Evolutionary conservation across 495 filamentous ascomycete species (phyloP), one percentile per base, ranked within the genome.

Genomic region (Neurospora sp.): DNA sequence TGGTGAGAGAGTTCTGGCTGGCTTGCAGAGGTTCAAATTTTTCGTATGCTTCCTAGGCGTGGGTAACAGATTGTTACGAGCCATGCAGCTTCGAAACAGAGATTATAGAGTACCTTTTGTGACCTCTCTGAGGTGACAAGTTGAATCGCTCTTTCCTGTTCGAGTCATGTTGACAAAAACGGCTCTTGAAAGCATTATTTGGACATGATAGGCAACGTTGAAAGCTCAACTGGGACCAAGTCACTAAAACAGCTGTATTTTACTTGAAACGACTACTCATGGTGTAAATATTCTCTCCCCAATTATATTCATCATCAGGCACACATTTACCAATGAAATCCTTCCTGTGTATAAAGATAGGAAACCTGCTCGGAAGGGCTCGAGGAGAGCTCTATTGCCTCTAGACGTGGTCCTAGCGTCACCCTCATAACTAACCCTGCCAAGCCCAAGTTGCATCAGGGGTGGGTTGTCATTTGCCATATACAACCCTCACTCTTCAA

Each of bases 1-100:
- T 74, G 22, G 74, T 79, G 39, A 71, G 79, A 44, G 78, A 78
- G 68, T 77, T 76, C 70, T 77, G 77, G 78, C 48, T 79, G 71
- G 73, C 74, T 40, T 74, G 73, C 65, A 61, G 74, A 9, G 68
- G 71, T n/a, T 72, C 39, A 4, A 76, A 70, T 61, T 78, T 71
- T 71, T 69, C 72, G 38, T 82, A 80, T 79, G 73, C 44, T 59
- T 74, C 73, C 14, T 46, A 70, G n/a, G 78, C 27, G 14, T 65
- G 6, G 18, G 14, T 3, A 35, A 65, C 3, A 27, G 27, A 59
- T 65, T 8, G 11, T 27, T 16, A 9, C 7, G 14, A 35, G 53
- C 27, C 3, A 18, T 35, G 6, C 12, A 61, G 2, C 27, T 65
- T 4, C 35, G 35, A 37, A 16, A 35, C 18, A 18, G 6, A 65